Evolutionary conservation across 768 basidiomycete genomes (phyloP).

Genomic region (Collybia sordida): DNA sequence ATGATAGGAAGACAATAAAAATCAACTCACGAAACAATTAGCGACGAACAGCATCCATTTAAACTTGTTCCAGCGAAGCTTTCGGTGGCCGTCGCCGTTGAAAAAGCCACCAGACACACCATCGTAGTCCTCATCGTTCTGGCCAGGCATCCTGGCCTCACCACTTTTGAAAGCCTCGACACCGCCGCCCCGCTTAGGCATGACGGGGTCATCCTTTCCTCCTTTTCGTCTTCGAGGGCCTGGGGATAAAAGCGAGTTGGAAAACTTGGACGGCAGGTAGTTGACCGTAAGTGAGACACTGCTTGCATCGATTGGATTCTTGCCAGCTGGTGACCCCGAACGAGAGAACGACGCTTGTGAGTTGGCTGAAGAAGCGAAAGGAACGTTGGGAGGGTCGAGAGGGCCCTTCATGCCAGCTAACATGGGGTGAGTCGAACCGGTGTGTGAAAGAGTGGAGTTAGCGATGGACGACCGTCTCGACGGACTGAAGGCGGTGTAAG

Average conservation of each 20-base stretch:
- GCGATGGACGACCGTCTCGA: conserved; percentile 20
- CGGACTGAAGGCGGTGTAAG: conserved; percentile 6
- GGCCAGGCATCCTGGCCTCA: conserved; percentile 50
- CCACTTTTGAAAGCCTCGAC: conserved; percentile 61
- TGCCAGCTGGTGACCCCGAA: conserved; percentile 7
- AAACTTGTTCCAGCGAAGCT: conserved; percentile 77
- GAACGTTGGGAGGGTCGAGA: conserved; percentile 17
- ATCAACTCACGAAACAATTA: conserved; percentile 43
- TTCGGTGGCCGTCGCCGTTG: conserved; percentile 36
- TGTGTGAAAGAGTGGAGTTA: conserved; percentile 19
- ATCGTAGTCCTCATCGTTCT: conserved; percentile 58
- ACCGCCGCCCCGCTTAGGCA: conserved; percentile 69
- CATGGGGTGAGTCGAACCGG: conserved; percentile 19
- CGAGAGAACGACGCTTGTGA: conserved; percentile 9
- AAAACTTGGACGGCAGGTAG: conserved; percentile 76
- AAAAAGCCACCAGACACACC: conserved; percentile 40
- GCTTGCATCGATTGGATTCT: conserved; percentile 7
- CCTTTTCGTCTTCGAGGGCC: conserved; percentile 37
- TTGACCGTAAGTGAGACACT: conserved; percentile 52
- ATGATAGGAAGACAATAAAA: not conserved
- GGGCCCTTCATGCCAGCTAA: conserved; percentile 10
- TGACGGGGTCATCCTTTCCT: conserved; percentile 23
- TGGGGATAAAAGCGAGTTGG: conserved; percentile 41
- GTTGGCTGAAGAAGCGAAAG: conserved; percentile 12
- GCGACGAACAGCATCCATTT: conserved; percentile 73